Evolutionary conservation across 768 basidiomycete species (phyloP).

Genomic region (Boletales sp.): DNA sequence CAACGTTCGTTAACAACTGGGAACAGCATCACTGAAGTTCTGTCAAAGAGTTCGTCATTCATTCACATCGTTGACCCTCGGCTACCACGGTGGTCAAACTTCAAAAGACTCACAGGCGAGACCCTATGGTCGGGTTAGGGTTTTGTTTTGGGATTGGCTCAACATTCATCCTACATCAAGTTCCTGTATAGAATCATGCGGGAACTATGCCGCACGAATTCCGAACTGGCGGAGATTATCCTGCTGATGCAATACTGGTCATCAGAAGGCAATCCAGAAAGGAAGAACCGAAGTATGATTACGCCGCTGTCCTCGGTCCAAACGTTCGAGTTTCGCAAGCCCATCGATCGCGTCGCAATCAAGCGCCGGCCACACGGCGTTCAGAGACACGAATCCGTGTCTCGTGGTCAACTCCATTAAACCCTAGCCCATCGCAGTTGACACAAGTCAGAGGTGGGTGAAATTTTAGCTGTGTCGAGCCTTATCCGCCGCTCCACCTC

Average conservation of each 20-base stretch:
- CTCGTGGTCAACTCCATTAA: too few relatives aligned
- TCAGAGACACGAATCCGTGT: too few relatives aligned
- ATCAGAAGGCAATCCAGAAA: slow-evolving; percentile 11
- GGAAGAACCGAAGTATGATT: slow-evolving; percentile 15
- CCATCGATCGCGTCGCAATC: background rate
- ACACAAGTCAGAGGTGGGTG: background rate
- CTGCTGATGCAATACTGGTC: background rate
- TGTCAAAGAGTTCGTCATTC: too few relatives aligned
- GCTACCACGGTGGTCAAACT: too few relatives aligned
- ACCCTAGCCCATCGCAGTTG: too few relatives aligned
- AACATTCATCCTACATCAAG: too few relatives aligned
- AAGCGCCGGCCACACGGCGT: background rate
- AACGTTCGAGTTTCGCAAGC: too few relatives aligned
- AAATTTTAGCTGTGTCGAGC: background rate
- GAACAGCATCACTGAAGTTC: too few relatives aligned
- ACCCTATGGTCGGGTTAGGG: background rate
- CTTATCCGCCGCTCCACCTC: slow-evolving; percentile 3
- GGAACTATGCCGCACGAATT: background rate
- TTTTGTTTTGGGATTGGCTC: background rate
- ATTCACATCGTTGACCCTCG: too few relatives aligned
- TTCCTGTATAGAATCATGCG: too few relatives aligned
- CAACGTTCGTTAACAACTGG: too few relatives aligned
- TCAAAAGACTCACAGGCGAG: background rate
- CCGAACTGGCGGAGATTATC: slow-evolving; percentile 20
- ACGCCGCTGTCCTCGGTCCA: slow-evolving; percentile 21